Conservation (phyloP, 2,329 filamentous ascomycete genomes). For the Pestalotiopsis fici region DNA sequence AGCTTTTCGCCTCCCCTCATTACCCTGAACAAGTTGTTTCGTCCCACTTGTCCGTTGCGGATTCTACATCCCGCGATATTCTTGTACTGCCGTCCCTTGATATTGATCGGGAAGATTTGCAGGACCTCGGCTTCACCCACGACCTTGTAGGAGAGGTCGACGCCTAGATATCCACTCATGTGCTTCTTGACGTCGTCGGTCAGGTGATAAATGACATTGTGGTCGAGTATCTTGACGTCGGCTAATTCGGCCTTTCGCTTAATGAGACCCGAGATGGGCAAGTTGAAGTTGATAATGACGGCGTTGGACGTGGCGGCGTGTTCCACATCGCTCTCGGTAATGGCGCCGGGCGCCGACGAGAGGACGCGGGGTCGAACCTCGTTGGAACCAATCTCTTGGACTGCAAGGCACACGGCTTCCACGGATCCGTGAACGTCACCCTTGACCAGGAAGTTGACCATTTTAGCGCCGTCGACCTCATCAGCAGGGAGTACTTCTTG, state of each 20-base stretch:
- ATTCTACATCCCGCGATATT: conserved; percentile 88
- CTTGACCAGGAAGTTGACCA: conserved; percentile 84
- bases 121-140: conserved; percentile 85
- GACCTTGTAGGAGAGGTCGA: conserved; percentile 68
- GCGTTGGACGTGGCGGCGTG: conserved; percentile 78
- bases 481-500: conserved; percentile 31
- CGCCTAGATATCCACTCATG: conserved; percentile 70
- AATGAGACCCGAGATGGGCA: conserved; percentile 66
- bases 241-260: conserved; percentile 67
- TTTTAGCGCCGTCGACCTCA: conserved; percentile 43
- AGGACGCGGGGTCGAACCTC: conserved; percentile 80
- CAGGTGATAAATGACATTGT: conserved; percentile 84
- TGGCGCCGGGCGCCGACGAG: conserved; percentile 73
- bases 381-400: conserved; percentile 79
- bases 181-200: conserved; percentile 70
- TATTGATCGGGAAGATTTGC: conserved; percentile 80
- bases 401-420: conserved; percentile 80
- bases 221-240: conserved; percentile 77
- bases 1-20: conserved; percentile 69
- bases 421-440: conserved; percentile 92
- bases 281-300: conserved; percentile 86
- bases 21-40: conserved; percentile 68
- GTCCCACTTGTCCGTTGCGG: conserved; percentile 73
- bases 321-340: conserved; percentile 86
- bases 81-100: conserved; percentile 69